Evolutionary conservation across 192 early-diverging fungal species (phyloP), one percentile per base, ranked within the genome.

Genomic region (Gigaspora rosea): DNA sequence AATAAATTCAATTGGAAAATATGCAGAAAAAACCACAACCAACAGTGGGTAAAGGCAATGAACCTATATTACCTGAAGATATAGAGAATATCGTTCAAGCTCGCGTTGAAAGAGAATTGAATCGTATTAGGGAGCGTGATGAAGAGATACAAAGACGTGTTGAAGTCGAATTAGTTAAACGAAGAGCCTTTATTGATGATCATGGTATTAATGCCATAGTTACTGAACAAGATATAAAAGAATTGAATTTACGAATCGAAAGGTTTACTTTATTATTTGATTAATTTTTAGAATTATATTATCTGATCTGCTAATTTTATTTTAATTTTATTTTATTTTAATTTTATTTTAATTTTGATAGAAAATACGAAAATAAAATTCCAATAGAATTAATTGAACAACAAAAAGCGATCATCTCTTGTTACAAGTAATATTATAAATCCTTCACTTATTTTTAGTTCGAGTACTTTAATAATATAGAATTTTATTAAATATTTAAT

Each of bases 351-450:
- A 33, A 32, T 22, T 35, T 71, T 54, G 32, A 6, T 56, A 71
- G 70, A 32, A 71, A 71, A 54, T 71, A 71, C 52, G 32, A 71
- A 51, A 54, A 56, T 71, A 71, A 33, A 50, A 46, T 50, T 71
- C 51, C 27, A 54, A 8, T 49, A 8, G 51, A 56, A 27, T 16
- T 71, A 54, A 56, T 56, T 18, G 70, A 71, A 71, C 70, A 71
- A 51, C 70, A 56, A 71, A 49, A 49, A 32, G 70, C 70, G 32
- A 49, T 71, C 3, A 71, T 71, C 12, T 33, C 48, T 54, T 71
- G 70, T 51, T 71, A 71, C 35, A 52, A 41, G 70, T 71, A 56
- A 36, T 8, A 58, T 20, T 58, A 58, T 2, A 3, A 58, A 58
- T 58, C 10, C 10, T 6, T 62, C 3, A 4, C 15, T 2, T n/a